phyloP scores from a whole-genome alignment of 78 protist species.

The Speleostelium caveatum region DNA sequence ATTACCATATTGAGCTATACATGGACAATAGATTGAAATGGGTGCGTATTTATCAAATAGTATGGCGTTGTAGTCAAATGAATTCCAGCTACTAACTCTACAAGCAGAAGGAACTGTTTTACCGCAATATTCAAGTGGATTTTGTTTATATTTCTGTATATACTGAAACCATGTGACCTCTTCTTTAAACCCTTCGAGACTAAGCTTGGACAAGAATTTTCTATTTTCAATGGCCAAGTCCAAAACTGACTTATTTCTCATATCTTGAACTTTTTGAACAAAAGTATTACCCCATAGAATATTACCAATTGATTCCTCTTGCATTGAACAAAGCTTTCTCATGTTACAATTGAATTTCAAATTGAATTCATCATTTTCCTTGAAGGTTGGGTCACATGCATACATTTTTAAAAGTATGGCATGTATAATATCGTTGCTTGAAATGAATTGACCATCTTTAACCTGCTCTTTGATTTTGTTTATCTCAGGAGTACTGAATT shows the following conservation, averaged over 20 bases:
- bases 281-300: not conserved
- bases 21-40: not conserved
- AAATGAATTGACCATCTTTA: not conserved
- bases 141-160: not conserved
- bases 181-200: not conserved
- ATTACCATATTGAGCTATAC: slow-evolving; percentile 1
- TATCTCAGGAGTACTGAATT: not conserved
- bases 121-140: slow-evolving; percentile 1
- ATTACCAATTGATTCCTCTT: slow-evolving; percentile 16
- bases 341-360: not conserved
- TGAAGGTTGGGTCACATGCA: not conserved
- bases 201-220: not conserved
- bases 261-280: not conserved
- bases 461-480: not conserved
- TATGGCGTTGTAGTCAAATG: slow-evolving; percentile 4
- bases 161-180: not conserved
- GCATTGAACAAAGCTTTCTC: not conserved
- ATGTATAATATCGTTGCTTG: slow-evolving; percentile 22
- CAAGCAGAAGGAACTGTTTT: not conserved
- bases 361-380: not conserved
- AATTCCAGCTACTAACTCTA: slow-evolving; percentile 7
- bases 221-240: slow-evolving; percentile 23
- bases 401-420: not conserved
- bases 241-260: slow-evolving; percentile 3
- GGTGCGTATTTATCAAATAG: not conserved